phyloP scores from a whole-genome alignment of 352 stramenopile species.

The Labyrinthula sp. region DNA sequence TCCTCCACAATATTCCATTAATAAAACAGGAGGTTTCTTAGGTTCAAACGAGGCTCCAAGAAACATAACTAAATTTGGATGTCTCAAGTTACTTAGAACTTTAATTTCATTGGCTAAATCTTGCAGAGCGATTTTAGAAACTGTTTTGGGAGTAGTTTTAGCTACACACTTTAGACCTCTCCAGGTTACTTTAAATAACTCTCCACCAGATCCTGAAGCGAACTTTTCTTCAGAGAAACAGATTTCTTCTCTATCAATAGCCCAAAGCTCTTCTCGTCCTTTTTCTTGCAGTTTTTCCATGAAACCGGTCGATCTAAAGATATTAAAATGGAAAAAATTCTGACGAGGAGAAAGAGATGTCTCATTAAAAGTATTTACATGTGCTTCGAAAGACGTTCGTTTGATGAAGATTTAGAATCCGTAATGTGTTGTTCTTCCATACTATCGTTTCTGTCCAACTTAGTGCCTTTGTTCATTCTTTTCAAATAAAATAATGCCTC shows the following conservation, averaged over 20 bases:
- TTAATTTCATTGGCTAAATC: constrained; percentile 27
- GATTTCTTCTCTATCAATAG: constrained; percentile 9
- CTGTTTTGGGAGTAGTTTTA: constrained; percentile 22
- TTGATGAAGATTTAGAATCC: too few relatives aligned
- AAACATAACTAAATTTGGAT: constrained; percentile 25
- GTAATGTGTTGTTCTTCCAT: too few relatives aligned
- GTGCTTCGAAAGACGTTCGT: too few relatives aligned
- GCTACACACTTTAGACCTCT: constrained; percentile 12
- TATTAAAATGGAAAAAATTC: too few relatives aligned
- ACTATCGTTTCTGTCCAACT: too few relatives aligned
- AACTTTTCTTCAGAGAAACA: constrained; percentile 11
- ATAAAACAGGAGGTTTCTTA: constrained; percentile 5
- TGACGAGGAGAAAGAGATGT: too few relatives aligned
- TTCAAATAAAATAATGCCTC: too few relatives aligned
- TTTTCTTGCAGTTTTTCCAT: constrained; percentile 11
- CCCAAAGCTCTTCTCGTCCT: constrained; percentile 12
- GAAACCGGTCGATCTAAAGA: too few relatives aligned
- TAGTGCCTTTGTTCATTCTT: too few relatives aligned
- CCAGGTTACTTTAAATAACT: constrained; percentile 20
- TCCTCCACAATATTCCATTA: constrained; percentile 27
- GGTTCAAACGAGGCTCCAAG: constrained; percentile 15
- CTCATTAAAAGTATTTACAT: too few relatives aligned
- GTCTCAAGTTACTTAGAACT: constrained; percentile 11
- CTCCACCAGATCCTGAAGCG: constrained; percentile 12
- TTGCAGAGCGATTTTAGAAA: constrained; percentile 12